Percentiles rank a stretch among this genome's conserved stretches.
Evolutionary conservation across 108 stramenopile species (phyloP).

Genomic region (Conticribra weissflogii): DNA sequence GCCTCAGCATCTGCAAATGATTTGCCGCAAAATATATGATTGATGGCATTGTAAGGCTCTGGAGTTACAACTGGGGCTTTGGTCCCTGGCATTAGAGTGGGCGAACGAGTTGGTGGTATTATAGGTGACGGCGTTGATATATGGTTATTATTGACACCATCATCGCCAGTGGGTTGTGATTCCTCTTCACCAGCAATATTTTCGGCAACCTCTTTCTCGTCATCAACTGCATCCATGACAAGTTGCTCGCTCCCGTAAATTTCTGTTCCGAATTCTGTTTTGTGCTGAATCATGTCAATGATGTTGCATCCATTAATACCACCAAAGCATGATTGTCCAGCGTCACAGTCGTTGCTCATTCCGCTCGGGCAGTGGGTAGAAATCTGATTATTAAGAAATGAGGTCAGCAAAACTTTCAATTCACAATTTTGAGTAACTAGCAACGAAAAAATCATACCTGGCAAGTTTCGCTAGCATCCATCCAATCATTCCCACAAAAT

Average conservation of each 20-base stretch:
- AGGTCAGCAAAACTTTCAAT: too few relatives aligned
- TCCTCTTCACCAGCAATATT: not conserved
- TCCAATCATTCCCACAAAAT: conserved; percentile 40
- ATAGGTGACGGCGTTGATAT: not conserved
- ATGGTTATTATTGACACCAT: too few relatives aligned
- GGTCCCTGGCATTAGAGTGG: conserved; percentile 4
- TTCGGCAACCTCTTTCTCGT: not conserved
- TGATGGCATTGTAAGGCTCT: conserved; percentile 10
- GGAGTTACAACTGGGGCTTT: not conserved
- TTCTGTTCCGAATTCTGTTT: conserved; percentile 20
- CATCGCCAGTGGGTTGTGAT: too few relatives aligned
- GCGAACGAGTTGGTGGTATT: conserved; percentile 8
- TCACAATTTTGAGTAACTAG: too few relatives aligned
- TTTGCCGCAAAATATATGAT: conserved; percentile 39
- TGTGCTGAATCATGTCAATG: conserved; percentile 33
- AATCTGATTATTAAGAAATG: too few relatives aligned
- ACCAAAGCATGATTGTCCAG: conserved; percentile 26
- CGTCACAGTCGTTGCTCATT: conserved; percentile 21
- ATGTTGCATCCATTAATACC: conserved; percentile 42
- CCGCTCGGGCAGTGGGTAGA: conserved; percentile 34
- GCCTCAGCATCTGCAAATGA: conserved; percentile 25
- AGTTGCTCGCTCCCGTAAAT: conserved; percentile 30
- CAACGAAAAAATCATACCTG: too few relatives aligned
- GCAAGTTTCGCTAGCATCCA: conserved; percentile 27
- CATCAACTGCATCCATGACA: conserved; percentile 6